Percentiles rank a stretch among this genome's conserved stretches.
These are phyloP conservation scores for Paecilomyces dactylethromorphus DNA, from an alignment of 2,329 filamentous ascomycete species.

Conservation along the genomic window DNA sequence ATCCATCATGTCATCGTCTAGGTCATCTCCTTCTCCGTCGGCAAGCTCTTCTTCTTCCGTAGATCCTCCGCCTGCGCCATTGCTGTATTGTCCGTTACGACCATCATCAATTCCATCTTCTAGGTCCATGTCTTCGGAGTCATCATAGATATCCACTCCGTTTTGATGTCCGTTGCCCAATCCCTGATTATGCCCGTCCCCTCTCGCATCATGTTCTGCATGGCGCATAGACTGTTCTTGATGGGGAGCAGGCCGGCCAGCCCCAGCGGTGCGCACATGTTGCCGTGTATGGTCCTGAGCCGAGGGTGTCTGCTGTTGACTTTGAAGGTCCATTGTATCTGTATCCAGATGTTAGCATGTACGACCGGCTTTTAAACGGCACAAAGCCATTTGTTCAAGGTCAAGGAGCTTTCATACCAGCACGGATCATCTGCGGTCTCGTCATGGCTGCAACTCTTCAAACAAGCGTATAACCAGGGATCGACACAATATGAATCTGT, in stretches of 20 bases:
- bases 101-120: constrained; percentile 12
- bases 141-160: constrained; percentile 26
- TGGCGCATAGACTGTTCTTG: constrained; percentile 79
- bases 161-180: constrained; percentile 29
- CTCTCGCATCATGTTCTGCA: constrained; percentile 67
- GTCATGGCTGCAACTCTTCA: constrained; percentile 23
- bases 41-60: constrained; percentile 47
- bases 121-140: constrained; percentile 20
- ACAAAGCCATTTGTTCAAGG: neutral
- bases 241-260: constrained; percentile 63
- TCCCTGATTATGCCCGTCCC: constrained; percentile 63
- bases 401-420: constrained; percentile 27
- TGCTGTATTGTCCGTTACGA: constrained; percentile 14
- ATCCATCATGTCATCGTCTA: constrained; percentile 94
- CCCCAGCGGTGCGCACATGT: constrained; percentile 44
- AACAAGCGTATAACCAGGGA: neutral
- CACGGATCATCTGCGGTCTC: constrained; percentile 40
- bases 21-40: constrained; percentile 60
- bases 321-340: constrained; percentile 96
- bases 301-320: constrained; percentile 65
- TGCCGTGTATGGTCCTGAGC: constrained; percentile 71
- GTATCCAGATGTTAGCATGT: constrained; percentile 6
- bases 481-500: neutral
- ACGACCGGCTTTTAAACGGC: neutral
- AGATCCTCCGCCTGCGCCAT: constrained; percentile 7